A percentile compares a stretch with the other conserved stretches of the same genome.
Conservation (phyloP, 2,329 filamentous ascomycete genomes). For the Bipolaris bicolor region DNA sequence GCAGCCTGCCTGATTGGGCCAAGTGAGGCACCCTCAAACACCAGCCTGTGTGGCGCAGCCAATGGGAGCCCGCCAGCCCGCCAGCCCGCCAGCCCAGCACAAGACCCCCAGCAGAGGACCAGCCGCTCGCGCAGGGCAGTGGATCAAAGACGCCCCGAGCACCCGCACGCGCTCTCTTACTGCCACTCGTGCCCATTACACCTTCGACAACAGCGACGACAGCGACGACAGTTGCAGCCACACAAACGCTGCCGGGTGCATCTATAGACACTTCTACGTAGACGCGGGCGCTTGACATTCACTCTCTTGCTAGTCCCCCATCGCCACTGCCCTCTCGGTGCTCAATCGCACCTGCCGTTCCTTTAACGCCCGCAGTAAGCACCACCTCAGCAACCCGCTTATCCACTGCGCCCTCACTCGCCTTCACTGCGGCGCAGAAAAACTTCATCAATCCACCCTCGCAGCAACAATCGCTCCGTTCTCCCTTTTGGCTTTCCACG, state of each 20-base stretch:
- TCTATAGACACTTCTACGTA: slow-evolving; percentile 7
- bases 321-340: slow-evolving; percentile 21
- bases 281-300: slow-evolving; percentile 34
- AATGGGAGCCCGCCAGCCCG: slow-evolving; percentile 9
- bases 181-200: slow-evolving; percentile 2
- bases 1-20: slow-evolving; percentile 25
- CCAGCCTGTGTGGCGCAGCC: slow-evolving; percentile 14
- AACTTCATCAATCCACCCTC: slow-evolving; percentile 16
- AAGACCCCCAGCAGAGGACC: slow-evolving; percentile 6
- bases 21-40: slow-evolving; percentile 29
- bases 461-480: slow-evolving; percentile 7
- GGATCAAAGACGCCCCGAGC: slow-evolving; percentile 10
- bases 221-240: not conserved
- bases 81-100: no score
- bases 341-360: slow-evolving; percentile 35
- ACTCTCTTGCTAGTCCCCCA: slow-evolving; percentile 21
- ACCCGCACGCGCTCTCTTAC: slow-evolving; percentile 20
- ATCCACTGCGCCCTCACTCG: slow-evolving; percentile 10
- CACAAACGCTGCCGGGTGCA: not conserved
- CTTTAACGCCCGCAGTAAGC: slow-evolving; percentile 16
- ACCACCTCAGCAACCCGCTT: slow-evolving; percentile 8
- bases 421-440: slow-evolving; percentile 26
- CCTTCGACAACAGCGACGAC: not conserved
- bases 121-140: slow-evolving; percentile 21
- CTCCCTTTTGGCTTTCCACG: slow-evolving; percentile 19